A percentile compares a stretch with the other conserved stretches of the same genome.
Evolutionary conservation across 2,329 filamentous ascomycete genomes (phyloP).

Genomic region (Emydomyces testavorans): DNA sequence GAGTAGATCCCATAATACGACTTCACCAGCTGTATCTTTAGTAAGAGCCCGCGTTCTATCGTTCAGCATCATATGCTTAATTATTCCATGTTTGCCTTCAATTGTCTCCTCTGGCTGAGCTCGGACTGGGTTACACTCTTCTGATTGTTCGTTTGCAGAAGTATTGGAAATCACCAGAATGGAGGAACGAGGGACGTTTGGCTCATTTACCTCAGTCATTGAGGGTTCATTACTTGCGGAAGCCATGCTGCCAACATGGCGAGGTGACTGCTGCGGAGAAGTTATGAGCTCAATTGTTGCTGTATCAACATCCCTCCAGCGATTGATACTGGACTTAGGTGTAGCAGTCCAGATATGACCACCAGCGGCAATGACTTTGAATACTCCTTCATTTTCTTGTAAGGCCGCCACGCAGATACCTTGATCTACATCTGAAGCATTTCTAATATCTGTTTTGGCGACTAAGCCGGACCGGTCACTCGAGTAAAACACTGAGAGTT

Average conservation of each 20-base stretch:
- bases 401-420: constrained; percentile 82
- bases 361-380: constrained; percentile 51
- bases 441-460: constrained; percentile 88
- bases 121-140: constrained; percentile 51
- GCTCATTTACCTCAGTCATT: constrained; percentile 19
- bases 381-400: constrained; percentile 68
- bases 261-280: constrained; percentile 39
- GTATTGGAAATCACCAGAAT: constrained; percentile 76
- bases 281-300: constrained; percentile 50
- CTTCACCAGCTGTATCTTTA: constrained; percentile 86
- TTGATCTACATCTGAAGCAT: constrained; percentile 66
- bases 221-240: constrained; percentile 22
- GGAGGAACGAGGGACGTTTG: constrained; percentile 63
- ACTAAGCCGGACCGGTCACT: constrained; percentile 83
- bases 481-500: constrained; percentile 84
- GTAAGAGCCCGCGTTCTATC: constrained; percentile 83
- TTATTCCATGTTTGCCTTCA: constrained; percentile 86
- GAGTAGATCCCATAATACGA: constrained; percentile 87
- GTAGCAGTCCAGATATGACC: constrained; percentile 85
- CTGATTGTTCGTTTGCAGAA: constrained; percentile 52
- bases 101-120: constrained; percentile 67
- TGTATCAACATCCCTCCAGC: constrained; percentile 80
- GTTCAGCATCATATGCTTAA: constrained; percentile 86
- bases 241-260: constrained; percentile 38
- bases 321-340: constrained; percentile 79